Conservation (phyloP, 108 stramenopile species). For the Nannochloropsis oceanica region DNA sequence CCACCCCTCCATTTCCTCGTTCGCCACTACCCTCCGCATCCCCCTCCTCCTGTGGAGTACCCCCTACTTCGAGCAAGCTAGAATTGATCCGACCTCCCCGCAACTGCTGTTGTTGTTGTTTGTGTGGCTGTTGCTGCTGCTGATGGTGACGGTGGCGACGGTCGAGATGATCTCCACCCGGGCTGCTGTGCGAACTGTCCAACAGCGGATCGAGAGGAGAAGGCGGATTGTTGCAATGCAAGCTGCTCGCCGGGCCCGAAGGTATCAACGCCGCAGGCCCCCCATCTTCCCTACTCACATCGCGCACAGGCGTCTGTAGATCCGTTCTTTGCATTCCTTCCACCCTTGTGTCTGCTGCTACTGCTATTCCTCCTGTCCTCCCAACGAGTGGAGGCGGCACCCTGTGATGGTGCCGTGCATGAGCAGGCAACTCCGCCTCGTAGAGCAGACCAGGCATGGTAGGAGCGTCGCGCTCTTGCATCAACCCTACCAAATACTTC, state of each 20-base stretch:
- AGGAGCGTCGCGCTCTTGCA: conserved; percentile 65
- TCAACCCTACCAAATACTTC: conserved; percentile 61
- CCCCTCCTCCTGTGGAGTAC: not conserved
- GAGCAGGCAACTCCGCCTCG: conserved; percentile 49
- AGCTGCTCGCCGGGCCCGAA: not conserved
- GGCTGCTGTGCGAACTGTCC: not conserved
- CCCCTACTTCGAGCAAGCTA: not conserved
- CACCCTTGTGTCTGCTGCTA: not conserved
- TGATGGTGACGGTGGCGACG: not conserved
- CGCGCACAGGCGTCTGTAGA: not conserved
- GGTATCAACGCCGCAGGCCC: not conserved
- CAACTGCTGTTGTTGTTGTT: not conserved
- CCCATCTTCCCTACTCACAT: not conserved
- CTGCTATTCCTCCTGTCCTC: conserved; percentile 9
- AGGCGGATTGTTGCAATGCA: not conserved
- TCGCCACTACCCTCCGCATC: not conserved
- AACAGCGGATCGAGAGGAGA: not conserved
- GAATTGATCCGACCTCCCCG: not conserved
- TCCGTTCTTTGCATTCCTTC: not conserved
- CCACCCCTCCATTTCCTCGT: not conserved
- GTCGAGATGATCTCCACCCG: not conserved
- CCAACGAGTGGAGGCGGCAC: conserved; percentile 55
- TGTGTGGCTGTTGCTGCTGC: not conserved
- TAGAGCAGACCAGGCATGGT: conserved; percentile 85
- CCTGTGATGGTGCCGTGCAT: not conserved